Conservation (phyloP, 768 basidiomycete genomes). For the Suillus luteus region DNA sequence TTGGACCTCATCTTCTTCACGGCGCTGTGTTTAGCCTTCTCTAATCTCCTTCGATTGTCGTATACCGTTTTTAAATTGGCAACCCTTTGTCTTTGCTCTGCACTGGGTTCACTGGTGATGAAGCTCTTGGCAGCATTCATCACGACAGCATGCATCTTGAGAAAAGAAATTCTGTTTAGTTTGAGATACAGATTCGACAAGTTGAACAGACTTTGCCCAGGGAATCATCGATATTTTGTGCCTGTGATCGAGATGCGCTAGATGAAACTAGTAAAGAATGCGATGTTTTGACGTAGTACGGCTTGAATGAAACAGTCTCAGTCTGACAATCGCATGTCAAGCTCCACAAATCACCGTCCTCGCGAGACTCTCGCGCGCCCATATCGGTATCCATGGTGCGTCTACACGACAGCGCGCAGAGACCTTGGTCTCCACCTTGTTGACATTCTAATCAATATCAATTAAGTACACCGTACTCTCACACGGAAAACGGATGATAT, state of each 20-base stretch:
- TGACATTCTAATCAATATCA: constrained; percentile 54
- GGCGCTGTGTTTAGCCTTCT: constrained; percentile 30
- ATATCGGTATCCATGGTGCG: constrained; percentile 66
- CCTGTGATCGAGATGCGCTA: constrained; percentile 70
- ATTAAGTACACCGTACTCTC: not conserved
- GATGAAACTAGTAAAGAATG: constrained; percentile 72
- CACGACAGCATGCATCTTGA: constrained; percentile 31
- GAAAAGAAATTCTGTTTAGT: not conserved
- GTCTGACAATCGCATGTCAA: constrained; percentile 4
- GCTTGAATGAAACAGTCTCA: constrained; percentile 37
- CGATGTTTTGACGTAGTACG: constrained; percentile 67
- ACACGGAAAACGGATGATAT: not conserved
- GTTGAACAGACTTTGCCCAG: constrained; percentile 54
- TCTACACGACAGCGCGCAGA: constrained; percentile 61
- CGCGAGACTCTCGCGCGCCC: constrained; percentile 55
- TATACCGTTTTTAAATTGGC: constrained; percentile 24
- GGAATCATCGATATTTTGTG: constrained; percentile 74
- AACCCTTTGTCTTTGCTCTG: constrained; percentile 31
- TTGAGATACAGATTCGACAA: not conserved
- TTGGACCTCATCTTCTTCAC: constrained; percentile 29
- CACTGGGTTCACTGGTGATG: constrained; percentile 27
- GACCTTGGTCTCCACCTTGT: constrained; percentile 87
- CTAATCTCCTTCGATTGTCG: constrained; percentile 23
- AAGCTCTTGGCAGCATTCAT: constrained; percentile 23
- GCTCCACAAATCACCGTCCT: constrained; percentile 41